Percentiles rank a stretch among this genome's conserved stretches.
Conservation (phyloP, 1,139 yeast species). For the Casaregolazyma lundiana region DNA sequence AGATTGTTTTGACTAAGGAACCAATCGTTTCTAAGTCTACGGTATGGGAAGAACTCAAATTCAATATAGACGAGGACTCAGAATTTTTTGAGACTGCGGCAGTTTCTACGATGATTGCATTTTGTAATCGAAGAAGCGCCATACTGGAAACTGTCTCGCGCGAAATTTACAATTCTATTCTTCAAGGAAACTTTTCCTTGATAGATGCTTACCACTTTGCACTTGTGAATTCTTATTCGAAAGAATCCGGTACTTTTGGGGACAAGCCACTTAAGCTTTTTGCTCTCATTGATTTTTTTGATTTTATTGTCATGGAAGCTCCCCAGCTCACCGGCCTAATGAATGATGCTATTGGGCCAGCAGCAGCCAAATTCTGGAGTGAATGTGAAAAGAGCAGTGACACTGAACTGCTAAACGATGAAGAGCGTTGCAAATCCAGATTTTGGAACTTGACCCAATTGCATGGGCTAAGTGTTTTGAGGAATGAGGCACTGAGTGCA, state of each 20-base stretch:
- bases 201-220: slow-evolving; percentile 50
- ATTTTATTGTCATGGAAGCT: slow-evolving; percentile 33
- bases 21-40: slow-evolving; percentile 47
- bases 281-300: slow-evolving; percentile 64
- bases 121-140: slow-evolving; percentile 57
- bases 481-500: neutral
- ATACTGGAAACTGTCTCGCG: slow-evolving; percentile 65
- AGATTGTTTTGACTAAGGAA: slow-evolving; percentile 48
- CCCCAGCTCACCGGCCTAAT: slow-evolving; percentile 2
- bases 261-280: slow-evolving; percentile 56
- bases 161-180: slow-evolving; percentile 62
- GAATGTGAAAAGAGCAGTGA: slow-evolving; percentile 27
- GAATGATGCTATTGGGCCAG: slow-evolving; percentile 8
- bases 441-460: neutral
- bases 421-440: neutral
- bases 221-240: slow-evolving; percentile 40
- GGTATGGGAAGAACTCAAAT: slow-evolving; percentile 49
- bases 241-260: slow-evolving; percentile 11
- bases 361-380: slow-evolving; percentile 17
- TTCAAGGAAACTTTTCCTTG: slow-evolving; percentile 49
- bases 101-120: slow-evolving; percentile 53
- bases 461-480: neutral
- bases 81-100: slow-evolving; percentile 27
- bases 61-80: slow-evolving; percentile 33
- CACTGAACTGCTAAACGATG: neutral